Evolutionary conservation across 768 basidiomycete species (phyloP), one percentile per base, ranked within the genome.

Genomic region (Suillus bovinus): DNA sequence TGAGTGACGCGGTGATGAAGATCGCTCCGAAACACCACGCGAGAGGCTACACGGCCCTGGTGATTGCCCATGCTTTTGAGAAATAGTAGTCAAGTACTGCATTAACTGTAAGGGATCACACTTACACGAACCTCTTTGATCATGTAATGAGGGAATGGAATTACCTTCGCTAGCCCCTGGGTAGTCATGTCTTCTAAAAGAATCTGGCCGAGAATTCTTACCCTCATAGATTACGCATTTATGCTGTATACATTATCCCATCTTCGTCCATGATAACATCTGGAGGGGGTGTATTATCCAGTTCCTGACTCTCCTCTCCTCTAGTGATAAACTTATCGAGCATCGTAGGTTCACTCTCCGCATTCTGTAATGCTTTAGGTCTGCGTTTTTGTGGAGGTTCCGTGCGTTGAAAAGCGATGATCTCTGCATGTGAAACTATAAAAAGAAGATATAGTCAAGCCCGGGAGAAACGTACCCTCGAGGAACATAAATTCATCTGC

Each of bases 401-500:
- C 13, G 77, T 63, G 34, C 76, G 72, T 46, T 80, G 76, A 79
- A 81, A 86, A 55, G 82, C 82, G 39, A 89, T 81, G 59, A 88
- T 81, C 71, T 89, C 88, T 89, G 63, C 3, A 58, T 39, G 31
- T 44, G 11, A 33, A 53, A 7, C 33, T 20, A 20, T 27, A 24
- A 38, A 56, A 22, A 56, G 24, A 27, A 54, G 66, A 42, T 58
- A 29, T 22, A 38, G 61, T 20, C n/a, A 44, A 52, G 41, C 31
- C 33, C 9, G 27, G 11, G 38, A 41, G 53, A 11, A 49, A 5
- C 76, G 17, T 66, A 90, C 91, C 91, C 74, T 91, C 88, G 6
- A 93, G 81, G 69, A 93, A 93, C 52, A 88, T 70, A 67, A 90
- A 93, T 64, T 93, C 91, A 55, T 91, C 89, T 55, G 80, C 86